phyloP scores from a whole-genome alignment of 2,329 filamentous ascomycete species.

The Fusarium staphyleae region DNA sequence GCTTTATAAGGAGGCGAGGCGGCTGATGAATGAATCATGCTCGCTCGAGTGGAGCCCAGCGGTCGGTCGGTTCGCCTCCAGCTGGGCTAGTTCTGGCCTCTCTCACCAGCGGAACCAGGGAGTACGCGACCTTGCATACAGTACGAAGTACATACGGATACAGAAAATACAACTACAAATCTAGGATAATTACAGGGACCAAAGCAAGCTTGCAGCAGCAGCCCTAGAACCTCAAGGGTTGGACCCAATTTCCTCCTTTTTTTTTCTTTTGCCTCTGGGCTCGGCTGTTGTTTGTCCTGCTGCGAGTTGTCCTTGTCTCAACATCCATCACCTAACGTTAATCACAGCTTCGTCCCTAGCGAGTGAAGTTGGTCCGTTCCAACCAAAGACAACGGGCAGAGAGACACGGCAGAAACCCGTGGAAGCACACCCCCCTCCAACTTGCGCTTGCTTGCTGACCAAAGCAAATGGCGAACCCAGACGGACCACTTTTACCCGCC shows the following conservation, averaged over 20 bases:
- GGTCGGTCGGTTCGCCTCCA: constrained; percentile 40
- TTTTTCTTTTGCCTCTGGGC: too few relatives aligned
- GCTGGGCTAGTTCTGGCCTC: constrained; percentile 17
- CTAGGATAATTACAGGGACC: constrained; percentile 11
- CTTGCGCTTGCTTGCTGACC: constrained; percentile 18
- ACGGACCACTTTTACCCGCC: constrained; percentile 42
- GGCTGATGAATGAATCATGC: constrained; percentile 45
- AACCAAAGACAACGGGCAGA: not conserved
- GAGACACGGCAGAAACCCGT: constrained; percentile 30
- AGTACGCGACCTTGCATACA: constrained; percentile 31
- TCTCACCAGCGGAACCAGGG: constrained; percentile 13
- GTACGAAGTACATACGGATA: constrained; percentile 33
- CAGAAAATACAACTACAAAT: not conserved
- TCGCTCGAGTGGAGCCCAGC: constrained; percentile 38
- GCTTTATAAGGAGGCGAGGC: constrained; percentile 41
- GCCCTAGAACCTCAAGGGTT: not conserved
- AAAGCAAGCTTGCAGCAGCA: constrained; percentile 20
- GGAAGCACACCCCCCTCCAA: constrained; percentile 29
- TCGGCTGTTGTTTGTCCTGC: too few relatives aligned
- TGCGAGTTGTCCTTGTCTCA: too few relatives aligned
- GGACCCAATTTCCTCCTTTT: too few relatives aligned
- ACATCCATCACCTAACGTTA: not conserved
- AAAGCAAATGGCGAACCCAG: constrained; percentile 25
- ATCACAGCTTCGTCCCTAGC: not conserved
- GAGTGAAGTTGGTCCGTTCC: not conserved